Base-by-base conservation (phyloP, 176 grass and related monocot species). In the Cymbopogon citratus region DNA sequence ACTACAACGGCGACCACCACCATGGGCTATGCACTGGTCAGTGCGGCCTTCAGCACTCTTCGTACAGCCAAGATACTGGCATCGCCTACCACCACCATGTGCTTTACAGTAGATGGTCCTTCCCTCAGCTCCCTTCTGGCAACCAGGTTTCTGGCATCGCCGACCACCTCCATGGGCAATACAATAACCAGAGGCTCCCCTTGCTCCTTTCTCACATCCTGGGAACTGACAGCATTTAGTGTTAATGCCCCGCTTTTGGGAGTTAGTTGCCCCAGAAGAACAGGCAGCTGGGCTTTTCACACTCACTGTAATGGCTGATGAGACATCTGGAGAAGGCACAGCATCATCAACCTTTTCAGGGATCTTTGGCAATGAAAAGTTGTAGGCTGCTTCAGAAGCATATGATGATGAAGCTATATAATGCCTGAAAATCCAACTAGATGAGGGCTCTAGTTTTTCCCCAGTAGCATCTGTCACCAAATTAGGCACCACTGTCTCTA, bases 101-200 rank as follows among this genome's bases (percentile, higher is more conserved):
- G 91, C 91, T 61, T 93, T 93, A 78, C 94, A 97, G 62, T 83
- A 97, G 66, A 96, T 92, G 21, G 93, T 96, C 78, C 61, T 92
- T 16, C 93, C 93, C 68, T 96, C 93, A 10, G 93, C 93, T 46
- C 93, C 93, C 79, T 92, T 96, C 16, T 90, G 88, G 72, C 93
- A 96, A 21, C 93, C 93, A 76, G 48, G 44, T 78, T 88, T 92
- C 52, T 89, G 80, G 77, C 93, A 96, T 24, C 90, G 51, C 23
- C 83, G 65, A 26, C 93, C 93, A 45, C 93, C 93, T 4, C 93
- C 93, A 82, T 96, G 93, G 67, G 90, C 76, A 79, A 96, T 96
- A 78, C 93, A 96, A 54, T 73, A 25, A 39, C 90, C 90, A 18
- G 93, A 92, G 29, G 93, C 85, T 54, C 90, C 93, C 76, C 90